These are phyloP conservation scores for Tuber aestivum DNA, from an alignment of 495 filamentous ascomycete genomes.

Conservation along the genomic window DNA sequence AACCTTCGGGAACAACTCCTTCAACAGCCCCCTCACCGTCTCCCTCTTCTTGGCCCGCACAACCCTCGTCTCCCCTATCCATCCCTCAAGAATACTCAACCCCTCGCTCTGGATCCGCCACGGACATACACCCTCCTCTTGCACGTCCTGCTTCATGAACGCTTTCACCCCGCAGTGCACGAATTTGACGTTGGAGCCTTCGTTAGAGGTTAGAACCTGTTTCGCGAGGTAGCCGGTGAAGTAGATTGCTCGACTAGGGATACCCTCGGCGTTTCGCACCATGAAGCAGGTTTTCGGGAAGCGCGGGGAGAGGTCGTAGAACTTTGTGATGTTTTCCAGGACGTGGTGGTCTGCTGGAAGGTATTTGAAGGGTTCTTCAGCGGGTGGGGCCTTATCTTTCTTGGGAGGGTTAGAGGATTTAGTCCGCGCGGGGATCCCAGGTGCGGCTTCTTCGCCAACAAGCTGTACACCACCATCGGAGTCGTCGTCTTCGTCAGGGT, in stretches of 20 bases:
- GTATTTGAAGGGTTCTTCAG: constrained; percentile 91
- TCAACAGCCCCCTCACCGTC: constrained; percentile 70
- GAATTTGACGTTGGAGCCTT: constrained; percentile 85
- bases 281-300: constrained; percentile 91
- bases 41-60: constrained; percentile 65
- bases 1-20: constrained; percentile 95
- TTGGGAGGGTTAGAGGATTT: constrained; percentile 39
- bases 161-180: constrained; percentile 96
- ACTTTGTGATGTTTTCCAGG: constrained; percentile 64
- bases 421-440: constrained; percentile 37
- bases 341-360: constrained; percentile 65
- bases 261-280: constrained; percentile 81
- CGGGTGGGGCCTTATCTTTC: constrained; percentile 50
- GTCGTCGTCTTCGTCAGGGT: background rate
- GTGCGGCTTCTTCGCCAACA: constrained; percentile 15
- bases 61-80: constrained; percentile 72
- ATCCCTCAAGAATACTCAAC: constrained; percentile 76
- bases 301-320: constrained; percentile 72
- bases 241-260: constrained; percentile 84
- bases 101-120: constrained; percentile 97
- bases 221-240: constrained; percentile 82
- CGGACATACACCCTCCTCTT: constrained; percentile 71
- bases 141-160: constrained; percentile 95
- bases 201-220: constrained; percentile 74
- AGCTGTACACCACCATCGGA: constrained; percentile 11